Percentiles rank a stretch among this genome's conserved stretches.
Conservation (phyloP, 192 early-diverging fungal species). For the Linnemannia zychae region DNA sequence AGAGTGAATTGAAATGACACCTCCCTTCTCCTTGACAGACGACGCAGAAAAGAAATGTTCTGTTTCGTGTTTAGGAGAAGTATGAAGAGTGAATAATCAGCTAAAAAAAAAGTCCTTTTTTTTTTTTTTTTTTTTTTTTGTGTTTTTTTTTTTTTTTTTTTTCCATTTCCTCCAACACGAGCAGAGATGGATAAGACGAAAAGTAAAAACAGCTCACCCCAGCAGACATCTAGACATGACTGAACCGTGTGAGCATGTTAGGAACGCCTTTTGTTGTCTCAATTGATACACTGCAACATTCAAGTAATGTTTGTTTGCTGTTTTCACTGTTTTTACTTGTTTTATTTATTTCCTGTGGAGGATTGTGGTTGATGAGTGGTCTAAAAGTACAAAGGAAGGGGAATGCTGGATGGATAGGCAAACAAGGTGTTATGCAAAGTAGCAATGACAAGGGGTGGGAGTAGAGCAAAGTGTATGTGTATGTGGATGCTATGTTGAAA, state of each 20-base stretch:
- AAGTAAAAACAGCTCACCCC: too few relatives aligned
- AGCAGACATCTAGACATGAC: too few relatives aligned
- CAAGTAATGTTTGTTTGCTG: too few relatives aligned
- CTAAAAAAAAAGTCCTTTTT: not conserved
- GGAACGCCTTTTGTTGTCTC: too few relatives aligned
- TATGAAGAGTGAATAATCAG: too few relatives aligned
- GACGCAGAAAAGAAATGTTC: too few relatives aligned
- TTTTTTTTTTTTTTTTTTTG: not conserved
- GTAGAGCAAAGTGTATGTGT: not conserved
- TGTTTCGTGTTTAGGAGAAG: too few relatives aligned
- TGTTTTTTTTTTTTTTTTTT: not conserved
- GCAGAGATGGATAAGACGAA: not conserved
- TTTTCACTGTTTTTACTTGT: not conserved
- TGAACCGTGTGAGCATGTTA: too few relatives aligned
- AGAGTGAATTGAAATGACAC: too few relatives aligned
- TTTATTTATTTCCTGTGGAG: not conserved
- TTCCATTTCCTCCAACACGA: not conserved
- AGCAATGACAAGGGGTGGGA: not conserved
- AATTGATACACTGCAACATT: too few relatives aligned
- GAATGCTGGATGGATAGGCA: not conserved
- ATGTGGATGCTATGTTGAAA: not conserved
- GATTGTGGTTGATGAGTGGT: not conserved
- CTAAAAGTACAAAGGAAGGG: conserved; percentile 2
- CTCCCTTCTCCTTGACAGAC: too few relatives aligned
- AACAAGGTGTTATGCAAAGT: not conserved